These are phyloP conservation scores for Dryadomyces quercivorus DNA, from an alignment of 2,329 filamentous ascomycete species.

Conservation along the genomic window DNA sequence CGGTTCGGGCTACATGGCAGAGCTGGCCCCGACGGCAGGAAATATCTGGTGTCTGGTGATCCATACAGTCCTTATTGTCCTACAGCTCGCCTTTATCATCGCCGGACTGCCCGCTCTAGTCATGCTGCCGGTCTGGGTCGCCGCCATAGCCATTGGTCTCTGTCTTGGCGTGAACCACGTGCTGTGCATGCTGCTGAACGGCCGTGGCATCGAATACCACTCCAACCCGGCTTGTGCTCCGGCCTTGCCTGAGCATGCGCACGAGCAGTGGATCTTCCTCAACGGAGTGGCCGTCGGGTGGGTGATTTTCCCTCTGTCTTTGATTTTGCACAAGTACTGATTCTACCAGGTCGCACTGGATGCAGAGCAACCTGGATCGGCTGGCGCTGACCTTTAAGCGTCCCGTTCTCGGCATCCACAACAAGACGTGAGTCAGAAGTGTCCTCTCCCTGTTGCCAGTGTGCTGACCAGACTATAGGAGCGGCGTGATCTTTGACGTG, in stretches of 20 bases:
- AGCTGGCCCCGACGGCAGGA: slow-evolving; percentile 44
- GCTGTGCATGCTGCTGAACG: slow-evolving; percentile 42
- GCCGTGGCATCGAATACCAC: slow-evolving; percentile 35
- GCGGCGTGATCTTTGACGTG: slow-evolving; percentile 63
- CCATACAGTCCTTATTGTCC: slow-evolving; percentile 44
- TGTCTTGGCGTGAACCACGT: slow-evolving; percentile 39
- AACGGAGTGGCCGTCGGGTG: slow-evolving; percentile 59
- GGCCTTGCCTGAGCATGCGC: slow-evolving; percentile 33
- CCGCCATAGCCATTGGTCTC: slow-evolving; percentile 22
- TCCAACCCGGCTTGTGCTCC: slow-evolving; percentile 42
- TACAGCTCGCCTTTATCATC: slow-evolving; percentile 50
- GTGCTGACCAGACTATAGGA: slow-evolving; percentile 6
- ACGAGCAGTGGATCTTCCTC: slow-evolving; percentile 70
- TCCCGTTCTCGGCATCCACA: slow-evolving; percentile 61
- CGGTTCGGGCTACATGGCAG: slow-evolving; percentile 44
- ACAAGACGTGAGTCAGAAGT: slow-evolving; percentile 40
- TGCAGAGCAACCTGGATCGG: slow-evolving; percentile 58
- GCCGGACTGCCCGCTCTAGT: slow-evolving; percentile 41
- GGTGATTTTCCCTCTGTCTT: slow-evolving; percentile 14
- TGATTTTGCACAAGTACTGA: background rate
- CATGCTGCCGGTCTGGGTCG: slow-evolving; percentile 37
- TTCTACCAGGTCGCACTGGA: slow-evolving; percentile 43
- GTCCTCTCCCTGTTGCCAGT: no score
- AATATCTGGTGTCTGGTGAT: slow-evolving; percentile 47
- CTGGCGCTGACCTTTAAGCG: slow-evolving; percentile 61